Conservation (phyloP, 2,329 filamentous ascomycete species). For the Colletotrichum eremochloae region DNA sequence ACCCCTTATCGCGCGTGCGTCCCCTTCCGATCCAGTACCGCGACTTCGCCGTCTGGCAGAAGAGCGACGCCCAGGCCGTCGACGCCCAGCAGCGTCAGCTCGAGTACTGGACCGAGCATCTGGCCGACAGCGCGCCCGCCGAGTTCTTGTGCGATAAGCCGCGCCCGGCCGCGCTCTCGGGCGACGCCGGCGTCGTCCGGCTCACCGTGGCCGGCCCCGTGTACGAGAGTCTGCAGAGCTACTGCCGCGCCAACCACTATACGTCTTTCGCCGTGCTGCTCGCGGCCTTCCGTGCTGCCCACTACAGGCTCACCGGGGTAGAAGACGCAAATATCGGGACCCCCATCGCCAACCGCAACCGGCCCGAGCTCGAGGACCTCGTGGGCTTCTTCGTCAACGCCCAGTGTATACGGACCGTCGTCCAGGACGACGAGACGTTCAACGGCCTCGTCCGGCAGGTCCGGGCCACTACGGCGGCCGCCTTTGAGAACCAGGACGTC, state of each 20-base stretch:
- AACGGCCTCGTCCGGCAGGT: constrained; percentile 42
- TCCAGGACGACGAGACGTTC: constrained; percentile 41
- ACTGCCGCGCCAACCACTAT: constrained; percentile 33
- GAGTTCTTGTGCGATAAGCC: constrained; percentile 28
- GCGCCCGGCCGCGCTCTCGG: constrained; percentile 16
- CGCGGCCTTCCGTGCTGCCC: constrained; percentile 46
- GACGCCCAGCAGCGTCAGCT: constrained; percentile 43
- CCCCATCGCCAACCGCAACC: constrained; percentile 18
- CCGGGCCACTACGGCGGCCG: constrained; percentile 14
- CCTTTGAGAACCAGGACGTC: constrained; percentile 45
- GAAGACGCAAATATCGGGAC: constrained; percentile 45
- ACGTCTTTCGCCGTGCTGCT: constrained; percentile 44
- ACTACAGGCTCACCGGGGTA: constrained; percentile 47
- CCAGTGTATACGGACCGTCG: constrained; percentile 45
- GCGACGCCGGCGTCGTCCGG: constrained; percentile 24
- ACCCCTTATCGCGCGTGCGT: constrained; percentile 33
- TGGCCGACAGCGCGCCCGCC: constrained; percentile 37
- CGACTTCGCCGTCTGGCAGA: constrained; percentile 46
- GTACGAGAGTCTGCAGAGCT: constrained; percentile 28
- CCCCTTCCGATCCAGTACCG: constrained; percentile 47
- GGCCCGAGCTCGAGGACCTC: constrained; percentile 29
- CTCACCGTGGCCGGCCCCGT: constrained; percentile 28
- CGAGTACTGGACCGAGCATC: constrained; percentile 44
- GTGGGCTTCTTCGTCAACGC: constrained; percentile 47
- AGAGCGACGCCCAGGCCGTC: constrained; percentile 32